These are phyloP conservation scores for Cytospora piceicola DNA, from an alignment of 2,329 filamentous ascomycete genomes.

Conservation along the genomic window DNA sequence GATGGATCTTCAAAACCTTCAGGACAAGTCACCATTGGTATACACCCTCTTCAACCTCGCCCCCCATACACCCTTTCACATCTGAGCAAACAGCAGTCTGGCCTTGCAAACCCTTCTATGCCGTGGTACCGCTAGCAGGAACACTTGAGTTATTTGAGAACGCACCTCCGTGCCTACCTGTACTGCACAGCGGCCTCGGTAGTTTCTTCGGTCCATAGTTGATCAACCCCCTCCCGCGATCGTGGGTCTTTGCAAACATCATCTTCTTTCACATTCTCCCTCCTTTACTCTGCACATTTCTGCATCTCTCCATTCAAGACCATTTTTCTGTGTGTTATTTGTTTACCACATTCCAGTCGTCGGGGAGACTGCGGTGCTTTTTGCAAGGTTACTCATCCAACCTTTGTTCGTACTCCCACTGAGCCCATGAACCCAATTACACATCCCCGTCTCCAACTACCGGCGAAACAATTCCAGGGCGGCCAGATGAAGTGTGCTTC, in stretches of 20 bases:
- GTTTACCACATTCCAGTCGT: background rate
- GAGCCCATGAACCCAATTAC: background rate
- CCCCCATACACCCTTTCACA: background rate
- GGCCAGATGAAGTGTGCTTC: background rate
- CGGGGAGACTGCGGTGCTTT: background rate
- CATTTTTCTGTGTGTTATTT: background rate
- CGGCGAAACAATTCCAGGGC: background rate
- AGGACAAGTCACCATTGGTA: background rate
- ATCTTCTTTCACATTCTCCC: background rate
- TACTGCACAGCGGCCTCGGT: background rate
- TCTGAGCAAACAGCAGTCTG: background rate
- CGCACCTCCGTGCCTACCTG: background rate
- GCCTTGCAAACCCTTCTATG: background rate
- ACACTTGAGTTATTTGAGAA: background rate
- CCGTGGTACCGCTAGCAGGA: background rate
- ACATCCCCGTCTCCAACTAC: too few relatives aligned
- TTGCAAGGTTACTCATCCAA: background rate
- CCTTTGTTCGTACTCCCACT: background rate
- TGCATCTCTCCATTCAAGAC: background rate
- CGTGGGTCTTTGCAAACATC: background rate
- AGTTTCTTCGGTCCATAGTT: background rate
- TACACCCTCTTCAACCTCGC: background rate
- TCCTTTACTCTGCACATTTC: background rate
- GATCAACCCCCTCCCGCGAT: background rate
- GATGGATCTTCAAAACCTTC: too few relatives aligned